phyloP scores from a whole-genome alignment of 305 asterid genomes.

The Fraxinus platypoda region DNA sequence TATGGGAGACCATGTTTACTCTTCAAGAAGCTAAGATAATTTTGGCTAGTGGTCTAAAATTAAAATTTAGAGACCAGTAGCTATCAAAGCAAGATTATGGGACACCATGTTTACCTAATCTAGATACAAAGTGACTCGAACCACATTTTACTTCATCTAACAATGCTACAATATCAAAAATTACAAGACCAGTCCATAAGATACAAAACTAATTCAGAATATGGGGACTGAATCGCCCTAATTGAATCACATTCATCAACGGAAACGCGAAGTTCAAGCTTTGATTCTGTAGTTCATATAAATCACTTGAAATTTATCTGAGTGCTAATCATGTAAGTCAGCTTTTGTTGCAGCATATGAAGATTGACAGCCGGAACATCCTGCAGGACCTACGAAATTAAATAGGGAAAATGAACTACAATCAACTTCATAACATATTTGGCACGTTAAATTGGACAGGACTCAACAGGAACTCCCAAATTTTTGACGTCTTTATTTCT shows the following conservation, averaged over 20 bases:
- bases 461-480: background rate
- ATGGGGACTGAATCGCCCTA: background rate
- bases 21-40: no score
- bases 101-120: background rate
- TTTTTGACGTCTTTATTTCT: background rate
- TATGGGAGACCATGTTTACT: background rate
- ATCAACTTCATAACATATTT: background rate
- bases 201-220: background rate
- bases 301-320: conserved; percentile 2
- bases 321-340: conserved; percentile 8
- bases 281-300: background rate
- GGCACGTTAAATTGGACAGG: background rate
- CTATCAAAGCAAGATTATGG: background rate
- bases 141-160: background rate
- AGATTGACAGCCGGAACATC: conserved; percentile 15
- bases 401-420: background rate
- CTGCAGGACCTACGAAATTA: conserved; percentile 5
- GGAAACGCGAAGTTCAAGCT: background rate
- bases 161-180: background rate
- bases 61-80: background rate
- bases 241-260: background rate
- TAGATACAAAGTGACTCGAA: background rate
- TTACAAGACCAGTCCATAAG: background rate
- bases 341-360: conserved; percentile 23
- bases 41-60: no score